Base-by-base conservation (phyloP, 2,329 filamentous ascomycete genomes). In the Beauveria scarabaeidicola region DNA sequence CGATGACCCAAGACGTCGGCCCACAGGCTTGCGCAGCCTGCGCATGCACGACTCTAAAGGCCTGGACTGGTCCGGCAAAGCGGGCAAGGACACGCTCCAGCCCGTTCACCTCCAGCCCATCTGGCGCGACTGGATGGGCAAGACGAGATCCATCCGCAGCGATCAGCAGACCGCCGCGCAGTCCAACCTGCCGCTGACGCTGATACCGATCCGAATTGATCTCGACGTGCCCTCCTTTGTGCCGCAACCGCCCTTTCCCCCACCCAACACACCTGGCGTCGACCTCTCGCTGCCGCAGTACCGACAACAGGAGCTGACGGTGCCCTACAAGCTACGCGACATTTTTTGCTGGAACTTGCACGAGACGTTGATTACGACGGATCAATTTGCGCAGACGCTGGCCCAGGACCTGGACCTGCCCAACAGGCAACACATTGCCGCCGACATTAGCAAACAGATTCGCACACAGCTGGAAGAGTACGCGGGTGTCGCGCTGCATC, bases 261-360 rank as follows among this genome's bases (percentile, higher is more conserved):
- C 82, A 2, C 85, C 85, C 11, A 79, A 82, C 61, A 84, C 86
- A 60, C 78, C 75, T 36, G 78, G 79, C 17, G 82, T 87, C 65
- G 89, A 96, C 69, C 85, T 88, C 61, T 84, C 83, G 5, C 78
- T 90, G 54, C 87, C 90, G 15, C 86, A 91, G 59, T 97, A 95
- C 75, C 87, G 87, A 67, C 80, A 82, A 59, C 88, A 88, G 59
- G 93, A 97, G 63, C 75, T 84, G 62, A 91, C 91, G 15, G 86
- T 91, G 1, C 88, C 90, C 3, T 97, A 91, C 74, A 85, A 94
- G 63, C 79, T 99, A 60, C 91, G 95, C 68, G 94, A 99, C 67
- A 88, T 90, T n/a, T 97, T 99, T 68, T 76, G 97, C 56, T 99
- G 94, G 94, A 99, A 99, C 68, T 80, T 99, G 15, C 93, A 97